These are phyloP conservation scores for Royoungia palumana DNA, from an alignment of 768 basidiomycete species.

Conservation along the genomic window DNA sequence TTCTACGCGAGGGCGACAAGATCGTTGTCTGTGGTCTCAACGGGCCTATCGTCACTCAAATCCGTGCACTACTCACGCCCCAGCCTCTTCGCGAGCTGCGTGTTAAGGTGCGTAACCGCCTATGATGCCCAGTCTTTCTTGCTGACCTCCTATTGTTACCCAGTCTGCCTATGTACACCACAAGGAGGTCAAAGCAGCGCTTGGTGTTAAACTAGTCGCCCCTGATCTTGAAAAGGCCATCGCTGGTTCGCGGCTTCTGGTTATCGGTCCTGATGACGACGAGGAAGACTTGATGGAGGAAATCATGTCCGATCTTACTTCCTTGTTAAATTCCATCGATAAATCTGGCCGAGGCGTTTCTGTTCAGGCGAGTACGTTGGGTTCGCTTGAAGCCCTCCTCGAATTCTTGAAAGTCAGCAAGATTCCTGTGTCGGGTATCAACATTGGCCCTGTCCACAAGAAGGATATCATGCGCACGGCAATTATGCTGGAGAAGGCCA, in stretches of 20 bases:
- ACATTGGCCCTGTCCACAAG: constrained; percentile 96
- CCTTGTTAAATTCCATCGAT: constrained; percentile 85
- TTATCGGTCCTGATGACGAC: constrained; percentile 93
- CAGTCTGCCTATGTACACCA: constrained; percentile 96
- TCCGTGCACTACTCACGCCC: constrained; percentile 91
- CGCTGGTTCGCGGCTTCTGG: constrained; percentile 90
- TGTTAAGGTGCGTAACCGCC: constrained; percentile 65
- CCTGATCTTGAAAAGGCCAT: constrained; percentile 98
- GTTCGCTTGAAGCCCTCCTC: constrained; percentile 92
- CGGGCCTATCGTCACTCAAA: constrained; percentile 93
- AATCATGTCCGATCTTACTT: constrained; percentile 93
- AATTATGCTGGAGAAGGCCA: constrained; percentile 94
- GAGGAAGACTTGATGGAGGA: constrained; percentile 93
- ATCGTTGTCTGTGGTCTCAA: constrained; percentile 97
- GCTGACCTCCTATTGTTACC: constrained; percentile 3
- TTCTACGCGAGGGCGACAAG: constrained; percentile 85
- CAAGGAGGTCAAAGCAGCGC: constrained; percentile 94
- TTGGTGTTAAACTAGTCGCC: constrained; percentile 93
- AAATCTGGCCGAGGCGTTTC: constrained; percentile 96
- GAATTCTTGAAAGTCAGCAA: constrained; percentile 95
- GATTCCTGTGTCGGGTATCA: constrained; percentile 96
- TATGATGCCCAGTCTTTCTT: background rate
- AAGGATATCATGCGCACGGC: constrained; percentile 90
- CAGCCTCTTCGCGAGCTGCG: constrained; percentile 95
- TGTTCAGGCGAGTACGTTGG: constrained; percentile 95